Base-by-base conservation (phyloP, 2,329 filamentous ascomycete genomes). In the Gaeumannomyces tritici region DNA sequence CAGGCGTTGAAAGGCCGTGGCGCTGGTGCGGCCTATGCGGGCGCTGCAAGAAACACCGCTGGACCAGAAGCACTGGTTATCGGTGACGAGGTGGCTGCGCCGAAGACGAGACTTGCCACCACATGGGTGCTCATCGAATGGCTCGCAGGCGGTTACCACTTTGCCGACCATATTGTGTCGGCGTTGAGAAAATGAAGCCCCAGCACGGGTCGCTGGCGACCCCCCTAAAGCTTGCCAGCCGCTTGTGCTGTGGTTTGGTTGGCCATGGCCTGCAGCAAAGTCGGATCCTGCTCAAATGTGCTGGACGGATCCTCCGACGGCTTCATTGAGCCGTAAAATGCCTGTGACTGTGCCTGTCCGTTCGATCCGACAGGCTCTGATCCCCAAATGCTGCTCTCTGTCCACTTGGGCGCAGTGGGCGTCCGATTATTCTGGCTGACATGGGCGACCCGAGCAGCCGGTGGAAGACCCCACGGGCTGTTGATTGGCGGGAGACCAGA, bases 401-500 rank as follows among this genome's bases (percentile, higher is more conserved):
- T 63, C 28, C 66, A 67, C 26, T 65, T 65, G 7, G 26, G 51
- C 7, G 21, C 7, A 6, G 42, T 24, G n/a, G 31, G 27, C 26
- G 18, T 21, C 24, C 57, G n/a, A 42, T 42, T 7, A 24, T 59
- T 27, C 29, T 59, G 31, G 24, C 24, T n/a, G 31, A 26, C 29
- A n/a, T 42, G 57, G 57, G 31, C 18, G 26, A 13, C 7, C 28
- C n/a, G 35, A 18, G 35, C 58, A 33, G 63, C 61, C 31, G 51
- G 56, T 2, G 69, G 67, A 28, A 73, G 21, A 15, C 71, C 72
- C 63, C 67, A 70, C 0, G 72, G 69, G 62, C 71, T 73, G 61
- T 74, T 71, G 35, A 74, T 70, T 2, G 66, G 67, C 8, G 73
- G 72, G 33, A 74, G 63, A 59, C 69, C 71, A 18, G 72, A 73